Percentiles rank a stretch among this genome's conserved stretches.
These are phyloP conservation scores for Talaromyces sp. DNA, from an alignment of 2,329 filamentous ascomycete genomes.

Conservation along the genomic window DNA sequence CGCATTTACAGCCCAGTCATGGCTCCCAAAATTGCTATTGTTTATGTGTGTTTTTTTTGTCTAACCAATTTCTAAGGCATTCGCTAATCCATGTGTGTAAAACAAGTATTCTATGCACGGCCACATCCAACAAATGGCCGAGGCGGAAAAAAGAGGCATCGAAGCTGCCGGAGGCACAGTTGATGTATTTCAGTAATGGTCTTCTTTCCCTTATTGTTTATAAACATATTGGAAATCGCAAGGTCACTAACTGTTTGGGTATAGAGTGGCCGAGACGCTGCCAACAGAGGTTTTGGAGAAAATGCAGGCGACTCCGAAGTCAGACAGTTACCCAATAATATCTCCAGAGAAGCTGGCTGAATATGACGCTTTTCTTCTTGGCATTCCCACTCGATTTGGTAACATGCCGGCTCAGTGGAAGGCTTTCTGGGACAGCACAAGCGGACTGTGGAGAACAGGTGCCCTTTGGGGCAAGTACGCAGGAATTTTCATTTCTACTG, in stretches of 20 bases:
- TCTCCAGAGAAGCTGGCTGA: constrained; percentile 57
- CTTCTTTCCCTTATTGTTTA: not conserved
- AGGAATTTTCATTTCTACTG: constrained; percentile 83
- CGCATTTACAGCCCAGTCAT: constrained; percentile 28
- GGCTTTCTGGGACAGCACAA: constrained; percentile 76
- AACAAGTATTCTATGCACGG: constrained; percentile 86
- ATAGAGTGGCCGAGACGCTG: constrained; percentile 77
- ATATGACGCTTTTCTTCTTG: constrained; percentile 87
- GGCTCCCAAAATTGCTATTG: constrained; percentile 87
- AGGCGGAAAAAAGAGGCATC: constrained; percentile 86
- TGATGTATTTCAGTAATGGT: constrained; percentile 71
- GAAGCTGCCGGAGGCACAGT: constrained; percentile 76
- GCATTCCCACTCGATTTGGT: constrained; percentile 91
- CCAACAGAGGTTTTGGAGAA: constrained; percentile 73
- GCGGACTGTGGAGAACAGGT: constrained; percentile 74
- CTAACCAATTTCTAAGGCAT: not conserved
- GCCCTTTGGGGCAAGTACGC: constrained; percentile 82
- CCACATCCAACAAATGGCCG: constrained; percentile 76
- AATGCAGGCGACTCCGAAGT: constrained; percentile 83
- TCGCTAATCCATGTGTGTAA: not conserved
- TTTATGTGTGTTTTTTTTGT: constrained; percentile 62
- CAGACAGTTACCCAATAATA: constrained; percentile 59
- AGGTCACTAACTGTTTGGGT: constrained; percentile 10
- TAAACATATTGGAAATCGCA: too few relatives aligned
- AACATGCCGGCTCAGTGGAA: constrained; percentile 98